A percentile compares a stretch with the other conserved stretches of the same genome.
These are phyloP conservation scores for Microcos paniculata DNA, from an alignment of 345 rosid species.

Conservation along the genomic window DNA sequence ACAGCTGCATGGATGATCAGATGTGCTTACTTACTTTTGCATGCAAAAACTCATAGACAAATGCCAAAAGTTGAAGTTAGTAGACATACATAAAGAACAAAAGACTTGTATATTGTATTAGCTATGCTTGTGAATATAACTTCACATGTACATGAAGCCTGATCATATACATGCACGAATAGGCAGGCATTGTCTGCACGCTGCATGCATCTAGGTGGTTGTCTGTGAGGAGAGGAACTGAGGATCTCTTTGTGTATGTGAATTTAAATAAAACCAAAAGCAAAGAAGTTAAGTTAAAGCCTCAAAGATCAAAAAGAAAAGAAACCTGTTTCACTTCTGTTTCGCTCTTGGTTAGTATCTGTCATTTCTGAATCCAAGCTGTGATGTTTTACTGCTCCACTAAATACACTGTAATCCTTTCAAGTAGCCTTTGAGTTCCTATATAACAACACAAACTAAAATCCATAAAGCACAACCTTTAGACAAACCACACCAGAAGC, in stretches of 20 bases:
- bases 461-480: neutral
- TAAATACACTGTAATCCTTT: slow-evolving; percentile 19
- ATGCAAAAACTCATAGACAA: neutral
- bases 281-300: slow-evolving; percentile 1
- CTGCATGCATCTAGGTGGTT: neutral
- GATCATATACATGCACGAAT: neutral
- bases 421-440: slow-evolving; percentile 8
- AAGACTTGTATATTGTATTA: neutral
- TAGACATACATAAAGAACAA: neutral
- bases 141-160: neutral
- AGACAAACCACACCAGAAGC: neutral
- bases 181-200: neutral
- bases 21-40: neutral
- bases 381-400: neutral
- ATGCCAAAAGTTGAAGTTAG: neutral
- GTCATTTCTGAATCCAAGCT: slow-evolving; percentile 22
- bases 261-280: neutral
- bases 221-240: neutral
- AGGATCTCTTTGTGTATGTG: neutral
- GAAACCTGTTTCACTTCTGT: neutral
- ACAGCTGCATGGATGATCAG: neutral
- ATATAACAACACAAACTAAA: neutral
- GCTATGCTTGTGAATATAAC: neutral
- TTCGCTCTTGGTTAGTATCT: slow-evolving; percentile 40
- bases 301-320: neutral